These are phyloP conservation scores for Kurtzmaniella quercitrusa DNA, from an alignment of 1,139 yeast species.

Conservation along the genomic window DNA sequence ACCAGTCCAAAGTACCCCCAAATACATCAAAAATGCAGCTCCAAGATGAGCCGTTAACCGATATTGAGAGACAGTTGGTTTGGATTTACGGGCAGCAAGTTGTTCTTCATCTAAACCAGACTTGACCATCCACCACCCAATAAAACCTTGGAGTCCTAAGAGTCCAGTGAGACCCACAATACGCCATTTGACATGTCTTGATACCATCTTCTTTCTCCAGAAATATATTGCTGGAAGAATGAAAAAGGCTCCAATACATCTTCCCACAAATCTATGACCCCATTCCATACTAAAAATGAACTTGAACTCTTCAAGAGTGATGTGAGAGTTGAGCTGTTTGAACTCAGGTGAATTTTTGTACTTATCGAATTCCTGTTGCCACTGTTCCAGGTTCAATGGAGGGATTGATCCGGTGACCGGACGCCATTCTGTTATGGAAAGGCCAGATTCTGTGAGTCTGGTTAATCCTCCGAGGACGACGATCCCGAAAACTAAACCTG, in stretches of 20 bases:
- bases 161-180: slow-evolving; percentile 69
- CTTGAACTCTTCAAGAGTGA: slow-evolving; percentile 88
- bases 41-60: slow-evolving; percentile 92
- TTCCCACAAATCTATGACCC: slow-evolving; percentile 91
- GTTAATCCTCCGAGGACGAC: slow-evolving; percentile 97
- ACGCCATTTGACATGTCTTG: slow-evolving; percentile 63
- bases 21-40: slow-evolving; percentile 84
- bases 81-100: slow-evolving; percentile 73
- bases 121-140: slow-evolving; percentile 99
- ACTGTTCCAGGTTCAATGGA: slow-evolving; percentile 71
- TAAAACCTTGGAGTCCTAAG: slow-evolving; percentile 88
- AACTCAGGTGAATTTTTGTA: slow-evolving; percentile 90
- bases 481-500: slow-evolving; percentile 88
- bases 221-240: slow-evolving; percentile 84
- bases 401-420: slow-evolving; percentile 96
- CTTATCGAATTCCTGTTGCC: slow-evolving; percentile 80
- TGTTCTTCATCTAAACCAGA: slow-evolving; percentile 87
- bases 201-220: slow-evolving; percentile 61
- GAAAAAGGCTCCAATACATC: slow-evolving; percentile 81
- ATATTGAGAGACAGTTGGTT: slow-evolving; percentile 95
- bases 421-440: slow-evolving; percentile 97
- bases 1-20: slow-evolving; percentile 90
- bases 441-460: slow-evolving; percentile 90
- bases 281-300: slow-evolving; percentile 97
- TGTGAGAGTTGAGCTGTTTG: slow-evolving; percentile 81